Evolutionary conservation across 2,329 filamentous ascomycete species (phyloP).

Genomic region (Didymosphaeria variabile): DNA sequence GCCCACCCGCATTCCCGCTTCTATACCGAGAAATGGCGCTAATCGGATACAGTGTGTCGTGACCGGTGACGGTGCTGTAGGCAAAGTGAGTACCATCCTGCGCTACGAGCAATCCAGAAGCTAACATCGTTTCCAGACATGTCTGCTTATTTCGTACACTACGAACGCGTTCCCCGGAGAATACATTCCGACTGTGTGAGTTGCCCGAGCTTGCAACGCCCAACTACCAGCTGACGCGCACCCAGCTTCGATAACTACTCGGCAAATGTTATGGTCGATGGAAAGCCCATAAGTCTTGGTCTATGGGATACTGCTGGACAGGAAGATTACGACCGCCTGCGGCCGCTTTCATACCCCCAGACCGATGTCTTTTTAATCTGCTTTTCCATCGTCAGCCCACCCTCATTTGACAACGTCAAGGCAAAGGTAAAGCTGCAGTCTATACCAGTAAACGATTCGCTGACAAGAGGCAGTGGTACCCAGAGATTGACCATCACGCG

Average conservation of each 20-base stretch:
- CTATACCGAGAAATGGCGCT: constrained; percentile 21
- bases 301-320: constrained; percentile 99
- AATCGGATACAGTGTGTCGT: constrained; percentile 81
- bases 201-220: constrained; percentile 16
- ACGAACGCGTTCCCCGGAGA: constrained; percentile 99
- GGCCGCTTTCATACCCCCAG: constrained; percentile 95
- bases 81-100: constrained; percentile 74
- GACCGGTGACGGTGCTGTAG: constrained; percentile 98
- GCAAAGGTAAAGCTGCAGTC: constrained; percentile 75
- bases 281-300: constrained; percentile 94
- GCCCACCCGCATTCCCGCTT: constrained; percentile 12
- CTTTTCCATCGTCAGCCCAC: constrained; percentile 97
- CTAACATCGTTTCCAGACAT: constrained; percentile 72
- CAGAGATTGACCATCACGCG: constrained; percentile 96
- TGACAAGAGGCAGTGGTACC: constrained; percentile 77
- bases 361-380: constrained; percentile 98
- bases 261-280: constrained; percentile 98
- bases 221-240: constrained; percentile 32
- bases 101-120: constrained; percentile 21
- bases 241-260: constrained; percentile 97
- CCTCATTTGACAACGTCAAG: constrained; percentile 98
- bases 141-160: constrained; percentile 98
- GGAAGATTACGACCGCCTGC: constrained; percentile 96
- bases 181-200: constrained; percentile 98
- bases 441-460: constrained; percentile 15